Evolutionary conservation across 1,284 basidiomycete species (phyloP), one percentile per base, ranked within the genome.

Genomic region (Leccinum huronense): DNA sequence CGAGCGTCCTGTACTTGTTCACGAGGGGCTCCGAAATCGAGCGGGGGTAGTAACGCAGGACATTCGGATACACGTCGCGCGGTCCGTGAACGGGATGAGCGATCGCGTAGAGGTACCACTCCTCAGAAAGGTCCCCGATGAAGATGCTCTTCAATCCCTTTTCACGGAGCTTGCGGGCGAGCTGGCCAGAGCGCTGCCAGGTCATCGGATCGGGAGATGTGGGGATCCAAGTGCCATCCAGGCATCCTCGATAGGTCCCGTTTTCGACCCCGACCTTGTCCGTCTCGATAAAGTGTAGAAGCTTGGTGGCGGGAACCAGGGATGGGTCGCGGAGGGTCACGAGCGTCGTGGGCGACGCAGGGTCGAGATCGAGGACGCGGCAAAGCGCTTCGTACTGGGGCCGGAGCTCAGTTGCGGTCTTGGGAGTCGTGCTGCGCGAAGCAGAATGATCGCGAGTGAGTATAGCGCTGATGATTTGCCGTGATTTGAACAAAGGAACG

Each of bases 101-200:
- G 67, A 89, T 84, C 9, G 86, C 82, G 70, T 92, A 92, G 63
- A 91, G 81, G 72, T 85, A 88, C 88, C 90, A 91, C 74, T 91
- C 90, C 68, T 92, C 90, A 16, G 79, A 79, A 58, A 91, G 79
- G 65, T 91, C 88, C 7, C 91, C 90, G 23, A 88, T 74, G 53
- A 88, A 76, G 63, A 92, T 78, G 70, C 81, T 84, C 48, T 78
- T 79, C 34, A 92, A 80, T 2, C 90, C 90, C 27, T 84, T 86
- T 16, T 78, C 81, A 34, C 71, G 75, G 8, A 92, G 80, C 3
- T 79, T 82, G 7, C 74, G 73, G 0, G 86, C 87, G 63, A 92
- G 80, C 3, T 75, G 79, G 4, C 88, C 87, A 0, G 80, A 79
- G n/a, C 83, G 82, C 71, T 93, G 90, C 82, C 85, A 90, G 58